Evolutionary conservation across 2,329 filamentous ascomycete genomes (phyloP).

Genomic region (Fusarium ambrosium): DNA sequence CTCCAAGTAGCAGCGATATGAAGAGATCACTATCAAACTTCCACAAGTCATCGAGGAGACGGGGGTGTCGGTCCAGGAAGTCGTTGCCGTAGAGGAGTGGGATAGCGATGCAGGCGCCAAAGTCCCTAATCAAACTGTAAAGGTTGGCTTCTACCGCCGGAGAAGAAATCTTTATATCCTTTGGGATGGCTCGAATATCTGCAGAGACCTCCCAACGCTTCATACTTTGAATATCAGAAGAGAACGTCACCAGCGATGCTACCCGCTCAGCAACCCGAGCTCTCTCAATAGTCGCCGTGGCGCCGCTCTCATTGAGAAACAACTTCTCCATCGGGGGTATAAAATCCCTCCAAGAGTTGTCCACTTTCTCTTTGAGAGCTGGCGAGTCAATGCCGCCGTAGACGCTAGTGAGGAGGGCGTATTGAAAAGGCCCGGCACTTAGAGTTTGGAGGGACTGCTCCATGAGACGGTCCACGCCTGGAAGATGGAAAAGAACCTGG

Average conservation of each 20-base stretch:
- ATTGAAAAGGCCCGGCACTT: conserved; percentile 14
- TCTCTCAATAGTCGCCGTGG: conserved; percentile 34
- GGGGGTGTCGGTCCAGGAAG: conserved; percentile 27
- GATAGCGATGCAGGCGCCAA: conserved; percentile 42
- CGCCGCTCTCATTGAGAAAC: conserved; percentile 39
- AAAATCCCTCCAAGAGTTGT: conserved; percentile 4
- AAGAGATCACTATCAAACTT: conserved; percentile 43
- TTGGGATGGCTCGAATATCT: neutral
- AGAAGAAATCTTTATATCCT: neutral
- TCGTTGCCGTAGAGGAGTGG: conserved; percentile 41
- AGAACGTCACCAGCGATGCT: conserved; percentile 34
- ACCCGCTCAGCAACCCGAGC: conserved; percentile 26
- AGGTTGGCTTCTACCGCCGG: conserved; percentile 24
- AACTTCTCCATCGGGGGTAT: conserved; percentile 26
- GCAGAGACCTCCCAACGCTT: conserved; percentile 39
- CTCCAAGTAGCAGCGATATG: conserved; percentile 34
- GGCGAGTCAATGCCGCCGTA: conserved; percentile 4
- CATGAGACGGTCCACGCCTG: conserved; percentile 32
- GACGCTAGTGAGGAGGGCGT: conserved; percentile 23
- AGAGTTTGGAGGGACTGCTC: conserved; percentile 31
- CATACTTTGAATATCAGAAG: conserved; percentile 14
- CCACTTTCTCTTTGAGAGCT: neutral
- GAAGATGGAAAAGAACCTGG: conserved; percentile 31
- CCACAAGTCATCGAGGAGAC: conserved; percentile 39
- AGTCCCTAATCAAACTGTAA: conserved; percentile 31